Conservation (phyloP, 306 rosid species). For the Adenanthera pavonina region DNA sequence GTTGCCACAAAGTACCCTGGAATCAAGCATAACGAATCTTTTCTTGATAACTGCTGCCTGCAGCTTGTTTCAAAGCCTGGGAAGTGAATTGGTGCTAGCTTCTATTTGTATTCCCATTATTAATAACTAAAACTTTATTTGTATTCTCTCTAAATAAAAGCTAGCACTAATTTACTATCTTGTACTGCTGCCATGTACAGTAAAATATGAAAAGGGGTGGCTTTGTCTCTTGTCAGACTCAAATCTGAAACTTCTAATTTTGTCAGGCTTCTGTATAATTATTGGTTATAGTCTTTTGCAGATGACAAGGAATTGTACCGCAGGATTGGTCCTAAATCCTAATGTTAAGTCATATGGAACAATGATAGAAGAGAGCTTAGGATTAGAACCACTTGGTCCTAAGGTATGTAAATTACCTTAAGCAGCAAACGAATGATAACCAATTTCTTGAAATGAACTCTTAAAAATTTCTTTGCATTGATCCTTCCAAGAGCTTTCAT, state of each 20-base stretch:
- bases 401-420: slow-evolving; percentile 54
- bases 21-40: neutral
- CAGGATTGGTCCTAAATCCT: slow-evolving; percentile 24
- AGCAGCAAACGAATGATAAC: slow-evolving; percentile 15
- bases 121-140: too few relatives aligned
- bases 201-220: neutral
- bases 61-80: slow-evolving; percentile 12
- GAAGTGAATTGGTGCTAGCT: neutral
- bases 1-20: slow-evolving; percentile 4
- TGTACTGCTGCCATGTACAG: too few relatives aligned
- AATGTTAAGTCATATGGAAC: slow-evolving; percentile 35
- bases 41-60: slow-evolving; percentile 10
- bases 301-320: slow-evolving; percentile 49
- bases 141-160: too few relatives aligned
- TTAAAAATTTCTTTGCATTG: neutral
- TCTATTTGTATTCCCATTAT: too few relatives aligned
- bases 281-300: slow-evolving; percentile 63
- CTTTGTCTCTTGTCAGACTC: slow-evolving; percentile 31
- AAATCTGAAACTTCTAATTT: slow-evolving; percentile 20
- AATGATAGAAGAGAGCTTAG: slow-evolving; percentile 59
- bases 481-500: neutral
- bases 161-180: too few relatives aligned
- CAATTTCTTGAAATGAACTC: slow-evolving; percentile 16
- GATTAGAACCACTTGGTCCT: slow-evolving; percentile 74
- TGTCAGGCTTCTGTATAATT: slow-evolving; percentile 35